Evolutionary conservation across 768 basidiomycete genomes (phyloP).

Genomic region (Crepidotus variabilis): DNA sequence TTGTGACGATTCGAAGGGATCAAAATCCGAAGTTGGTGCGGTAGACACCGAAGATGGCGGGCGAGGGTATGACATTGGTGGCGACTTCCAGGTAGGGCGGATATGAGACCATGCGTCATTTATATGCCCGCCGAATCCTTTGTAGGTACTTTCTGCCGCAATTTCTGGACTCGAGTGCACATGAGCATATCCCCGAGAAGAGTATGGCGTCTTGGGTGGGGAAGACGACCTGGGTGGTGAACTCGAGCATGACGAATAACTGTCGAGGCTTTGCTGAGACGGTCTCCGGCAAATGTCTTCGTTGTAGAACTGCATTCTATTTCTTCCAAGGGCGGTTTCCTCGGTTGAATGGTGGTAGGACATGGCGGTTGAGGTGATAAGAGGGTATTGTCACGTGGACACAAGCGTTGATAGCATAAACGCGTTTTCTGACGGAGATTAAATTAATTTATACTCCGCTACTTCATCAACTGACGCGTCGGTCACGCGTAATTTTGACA

Average conservation of each 20-base stretch:
- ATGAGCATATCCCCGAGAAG: slow-evolving; percentile 24
- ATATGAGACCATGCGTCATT: neutral
- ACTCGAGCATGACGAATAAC: slow-evolving; percentile 23
- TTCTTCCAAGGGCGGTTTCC: neutral
- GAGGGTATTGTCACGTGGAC: slow-evolving; percentile 35
- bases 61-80: slow-evolving; percentile 21
- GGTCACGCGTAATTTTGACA: slow-evolving; percentile 25
- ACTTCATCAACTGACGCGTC: slow-evolving; percentile 24
- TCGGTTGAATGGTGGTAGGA: slow-evolving; percentile 25
- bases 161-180: slow-evolving; percentile 34
- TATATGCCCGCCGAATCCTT: slow-evolving; percentile 12
- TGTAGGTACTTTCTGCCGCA: no score
- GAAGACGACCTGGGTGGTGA: slow-evolving; percentile 36
- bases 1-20: slow-evolving; percentile 8
- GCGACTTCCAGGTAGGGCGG: neutral
- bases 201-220: slow-evolving; percentile 34
- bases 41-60: slow-evolving; percentile 12
- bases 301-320: slow-evolving; percentile 15
- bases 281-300: slow-evolving; percentile 15
- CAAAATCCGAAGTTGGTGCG: slow-evolving; percentile 28
- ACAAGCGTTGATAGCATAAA: slow-evolving; percentile 33
- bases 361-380: slow-evolving; percentile 46
- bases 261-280: slow-evolving; percentile 16
- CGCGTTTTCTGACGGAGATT: slow-evolving; percentile 40
- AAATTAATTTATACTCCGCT: slow-evolving; percentile 24